A percentile compares a stretch with the other conserved stretches of the same genome.
These are phyloP conservation scores for Aspergillus ibericus DNA, from an alignment of 2,329 filamentous ascomycete species.

Conservation along the genomic window DNA sequence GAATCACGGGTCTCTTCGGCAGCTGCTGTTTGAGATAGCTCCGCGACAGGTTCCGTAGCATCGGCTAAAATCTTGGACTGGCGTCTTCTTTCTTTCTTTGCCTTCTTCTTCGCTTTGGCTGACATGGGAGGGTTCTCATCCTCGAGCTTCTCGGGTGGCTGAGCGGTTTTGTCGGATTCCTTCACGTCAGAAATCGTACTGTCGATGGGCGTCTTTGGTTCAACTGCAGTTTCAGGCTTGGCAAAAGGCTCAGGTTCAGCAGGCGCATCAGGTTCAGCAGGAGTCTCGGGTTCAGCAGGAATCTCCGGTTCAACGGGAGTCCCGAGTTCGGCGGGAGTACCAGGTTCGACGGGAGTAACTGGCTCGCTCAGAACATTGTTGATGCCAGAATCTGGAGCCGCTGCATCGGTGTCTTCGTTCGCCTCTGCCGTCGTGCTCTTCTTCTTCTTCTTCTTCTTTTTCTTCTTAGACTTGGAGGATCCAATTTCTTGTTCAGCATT, in stretches of 20 bases:
- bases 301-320: not conserved
- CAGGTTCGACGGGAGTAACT: not conserved
- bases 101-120: slow-evolving; percentile 47
- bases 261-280: not conserved
- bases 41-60: slow-evolving; percentile 12
- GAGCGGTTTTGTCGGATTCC: not conserved
- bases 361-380: not conserved
- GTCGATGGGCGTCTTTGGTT: not conserved
- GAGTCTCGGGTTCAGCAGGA: not conserved
- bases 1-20: slow-evolving; percentile 16
- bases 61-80: slow-evolving; percentile 32
- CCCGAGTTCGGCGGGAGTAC: not conserved
- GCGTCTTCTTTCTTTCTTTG: slow-evolving; percentile 48
- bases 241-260: not conserved
- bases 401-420: slow-evolving; percentile 20
- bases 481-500: slow-evolving; percentile 10
- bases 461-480: slow-evolving; percentile 25
- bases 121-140: slow-evolving; percentile 31
- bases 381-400: slow-evolving; percentile 12
- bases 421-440: slow-evolving; percentile 23
- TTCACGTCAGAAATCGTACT: not conserved
- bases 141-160: slow-evolving; percentile 18
- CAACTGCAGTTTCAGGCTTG: not conserved
- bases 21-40: slow-evolving; percentile 12
- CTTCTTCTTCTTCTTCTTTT: slow-evolving; percentile 43